Evolutionary conservation across 345 rosid genomes (phyloP).

Genomic region (Carallia brachiata): DNA sequence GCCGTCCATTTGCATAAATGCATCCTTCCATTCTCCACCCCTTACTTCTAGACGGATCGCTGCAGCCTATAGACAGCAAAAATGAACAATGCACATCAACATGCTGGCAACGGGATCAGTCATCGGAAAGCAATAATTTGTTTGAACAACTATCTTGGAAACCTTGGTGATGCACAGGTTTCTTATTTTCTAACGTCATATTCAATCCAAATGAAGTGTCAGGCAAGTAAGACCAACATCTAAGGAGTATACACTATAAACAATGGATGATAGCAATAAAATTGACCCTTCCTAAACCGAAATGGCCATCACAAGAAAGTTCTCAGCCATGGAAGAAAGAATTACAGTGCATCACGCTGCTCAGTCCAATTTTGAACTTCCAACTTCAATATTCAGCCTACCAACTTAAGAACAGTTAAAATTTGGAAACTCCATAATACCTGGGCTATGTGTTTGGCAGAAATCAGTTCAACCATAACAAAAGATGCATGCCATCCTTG

Average conservation of each 20-base stretch:
- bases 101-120: no score
- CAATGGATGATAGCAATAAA: no score
- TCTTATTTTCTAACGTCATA: no score
- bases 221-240: no score
- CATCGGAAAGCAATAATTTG: no score
- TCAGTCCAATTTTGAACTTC: background rate
- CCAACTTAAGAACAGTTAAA: background rate
- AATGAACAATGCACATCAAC: background rate
- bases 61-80: conserved; percentile 53
- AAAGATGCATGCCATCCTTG: conserved; percentile 99
- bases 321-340: no score
- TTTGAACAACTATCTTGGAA: no score
- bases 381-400: background rate
- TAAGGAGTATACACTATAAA: no score
- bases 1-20: conserved; percentile 97
- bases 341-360: background rate
- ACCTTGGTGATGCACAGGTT: no score
- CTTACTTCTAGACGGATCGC: conserved; percentile 82
- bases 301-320: no score
- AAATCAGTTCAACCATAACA: conserved; percentile 97
- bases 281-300: no score
- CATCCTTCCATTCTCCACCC: conserved; percentile 85
- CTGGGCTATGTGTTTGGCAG: conserved; percentile 98
- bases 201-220: no score
- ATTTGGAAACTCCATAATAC: conserved; percentile 30